A percentile compares a stretch with the other conserved stretches of the same genome.
These are phyloP conservation scores for Neonectria punicea DNA, from an alignment of 2,329 filamentous ascomycete genomes.

Conservation along the genomic window DNA sequence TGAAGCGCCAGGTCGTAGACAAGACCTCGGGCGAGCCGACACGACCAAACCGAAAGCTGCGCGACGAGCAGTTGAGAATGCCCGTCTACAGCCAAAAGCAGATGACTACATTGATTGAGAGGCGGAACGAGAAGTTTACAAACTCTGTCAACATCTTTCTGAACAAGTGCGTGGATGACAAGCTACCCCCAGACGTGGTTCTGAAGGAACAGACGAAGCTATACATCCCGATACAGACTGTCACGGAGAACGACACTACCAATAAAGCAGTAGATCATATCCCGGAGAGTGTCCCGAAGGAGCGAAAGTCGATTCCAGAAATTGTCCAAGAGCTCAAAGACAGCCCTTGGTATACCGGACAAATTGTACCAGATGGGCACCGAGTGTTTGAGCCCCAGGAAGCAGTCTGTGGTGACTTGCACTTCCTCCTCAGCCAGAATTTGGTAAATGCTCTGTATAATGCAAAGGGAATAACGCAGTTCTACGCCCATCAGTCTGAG, in stretches of 20 bases:
- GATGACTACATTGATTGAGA: slow-evolving; percentile 89
- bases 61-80: slow-evolving; percentile 86
- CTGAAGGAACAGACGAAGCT: slow-evolving; percentile 68
- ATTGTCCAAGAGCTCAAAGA: slow-evolving; percentile 87
- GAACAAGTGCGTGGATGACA: slow-evolving; percentile 73
- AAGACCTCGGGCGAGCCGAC: slow-evolving; percentile 79
- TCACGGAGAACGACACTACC: slow-evolving; percentile 46
- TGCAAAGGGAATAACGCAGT: slow-evolving; percentile 82
- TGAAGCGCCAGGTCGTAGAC: slow-evolving; percentile 81
- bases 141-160: slow-evolving; percentile 82
- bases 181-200: slow-evolving; percentile 72
- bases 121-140: slow-evolving; percentile 84
- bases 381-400: slow-evolving; percentile 89
- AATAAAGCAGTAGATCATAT: slow-evolving; percentile 57
- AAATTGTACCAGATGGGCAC: slow-evolving; percentile 94
- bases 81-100: slow-evolving; percentile 94
- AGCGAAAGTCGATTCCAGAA: slow-evolving; percentile 82
- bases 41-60: slow-evolving; percentile 73
- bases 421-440: slow-evolving; percentile 87
- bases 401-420: slow-evolving; percentile 82
- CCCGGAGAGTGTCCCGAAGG: slow-evolving; percentile 79
- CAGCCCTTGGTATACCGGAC: slow-evolving; percentile 87
- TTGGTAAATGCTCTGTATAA: slow-evolving; percentile 98
- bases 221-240: slow-evolving; percentile 71
- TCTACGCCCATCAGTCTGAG: slow-evolving; percentile 93